Conservation (phyloP, 805 yeast species). For the Yarrowia sp. region DNA sequence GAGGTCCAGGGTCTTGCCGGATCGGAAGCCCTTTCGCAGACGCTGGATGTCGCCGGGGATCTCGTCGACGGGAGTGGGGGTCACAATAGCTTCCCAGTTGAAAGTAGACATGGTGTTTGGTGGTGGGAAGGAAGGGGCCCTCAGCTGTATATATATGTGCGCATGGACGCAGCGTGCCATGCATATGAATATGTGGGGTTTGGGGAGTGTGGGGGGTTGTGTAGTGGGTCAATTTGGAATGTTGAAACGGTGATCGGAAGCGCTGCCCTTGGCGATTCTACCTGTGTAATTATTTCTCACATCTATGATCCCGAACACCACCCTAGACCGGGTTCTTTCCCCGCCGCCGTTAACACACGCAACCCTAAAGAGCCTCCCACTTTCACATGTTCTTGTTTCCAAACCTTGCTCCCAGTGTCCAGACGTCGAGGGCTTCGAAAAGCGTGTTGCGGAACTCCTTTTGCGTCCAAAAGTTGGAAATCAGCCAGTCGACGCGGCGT, state of each 20-base stretch:
- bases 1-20: slow-evolving; percentile 51
- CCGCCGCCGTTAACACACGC: neutral
- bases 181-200: neutral
- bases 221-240: neutral
- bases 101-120: neutral
- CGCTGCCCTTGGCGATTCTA: too few species aligned
- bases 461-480: too few species aligned
- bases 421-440: too few species aligned
- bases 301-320: too few species aligned
- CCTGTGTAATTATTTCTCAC: neutral
- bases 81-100: slow-evolving; percentile 29
- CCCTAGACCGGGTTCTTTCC: neutral
- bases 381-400: neutral
- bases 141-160: neutral
- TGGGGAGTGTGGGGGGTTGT: neutral
- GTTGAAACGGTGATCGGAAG: too few species aligned
- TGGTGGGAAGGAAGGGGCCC: neutral
- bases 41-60: slow-evolving; percentile 49
- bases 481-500: too few species aligned
- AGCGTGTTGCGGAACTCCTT: too few species aligned
- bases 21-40: slow-evolving; percentile 45
- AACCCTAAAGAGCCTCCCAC: slow-evolving; percentile 1
- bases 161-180: too few species aligned
- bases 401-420: slow-evolving; percentile 7
- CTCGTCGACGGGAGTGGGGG: slow-evolving; percentile 46